phyloP scores from a whole-genome alignment of 805 yeast genomes.

The Metschnikowia anglica region DNA sequence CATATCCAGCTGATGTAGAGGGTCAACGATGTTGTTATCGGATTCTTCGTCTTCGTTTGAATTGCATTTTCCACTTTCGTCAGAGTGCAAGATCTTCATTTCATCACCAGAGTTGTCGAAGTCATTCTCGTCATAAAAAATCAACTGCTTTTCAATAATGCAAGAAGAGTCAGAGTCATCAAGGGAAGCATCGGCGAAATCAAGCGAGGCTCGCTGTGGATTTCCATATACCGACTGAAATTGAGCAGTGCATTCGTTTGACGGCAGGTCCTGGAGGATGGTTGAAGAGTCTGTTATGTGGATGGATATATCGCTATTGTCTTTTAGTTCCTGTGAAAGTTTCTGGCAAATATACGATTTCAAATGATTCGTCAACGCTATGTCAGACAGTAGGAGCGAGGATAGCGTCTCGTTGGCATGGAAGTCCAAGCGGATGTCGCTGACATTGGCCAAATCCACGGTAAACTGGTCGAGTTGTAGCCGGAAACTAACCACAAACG shows the following conservation, averaged over 20 bases:
- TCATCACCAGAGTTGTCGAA: slow-evolving; percentile 18
- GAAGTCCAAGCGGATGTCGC: slow-evolving; percentile 24
- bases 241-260: slow-evolving; percentile 12
- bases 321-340: slow-evolving; percentile 18
- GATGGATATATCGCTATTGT: slow-evolving; percentile 13
- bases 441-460: slow-evolving; percentile 19
- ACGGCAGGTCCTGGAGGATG: slow-evolving; percentile 21
- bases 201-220: slow-evolving; percentile 1
- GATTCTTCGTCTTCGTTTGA: slow-evolving; percentile 20
- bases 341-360: slow-evolving; percentile 27
- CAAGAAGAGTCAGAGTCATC: slow-evolving; percentile 13
- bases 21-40: slow-evolving; percentile 3
- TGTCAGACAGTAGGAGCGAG: slow-evolving; percentile 29
- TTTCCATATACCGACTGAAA: slow-evolving; percentile 1
- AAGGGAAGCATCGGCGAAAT: slow-evolving; percentile 12
- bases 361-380: slow-evolving; percentile 26
- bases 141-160: slow-evolving; percentile 14
- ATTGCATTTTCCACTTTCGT: slow-evolving; percentile 28
- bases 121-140: slow-evolving; percentile 15
- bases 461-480: slow-evolving; percentile 27
- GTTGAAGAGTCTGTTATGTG: slow-evolving; percentile 18
- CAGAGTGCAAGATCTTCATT: slow-evolving; percentile 23
- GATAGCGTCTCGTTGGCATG: slow-evolving; percentile 33
- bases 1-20: background rate
- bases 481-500: slow-evolving; percentile 34